These are phyloP conservation scores for Scheffersomyces lignosus DNA, from an alignment of 805 yeast genomes.

Conservation along the genomic window DNA sequence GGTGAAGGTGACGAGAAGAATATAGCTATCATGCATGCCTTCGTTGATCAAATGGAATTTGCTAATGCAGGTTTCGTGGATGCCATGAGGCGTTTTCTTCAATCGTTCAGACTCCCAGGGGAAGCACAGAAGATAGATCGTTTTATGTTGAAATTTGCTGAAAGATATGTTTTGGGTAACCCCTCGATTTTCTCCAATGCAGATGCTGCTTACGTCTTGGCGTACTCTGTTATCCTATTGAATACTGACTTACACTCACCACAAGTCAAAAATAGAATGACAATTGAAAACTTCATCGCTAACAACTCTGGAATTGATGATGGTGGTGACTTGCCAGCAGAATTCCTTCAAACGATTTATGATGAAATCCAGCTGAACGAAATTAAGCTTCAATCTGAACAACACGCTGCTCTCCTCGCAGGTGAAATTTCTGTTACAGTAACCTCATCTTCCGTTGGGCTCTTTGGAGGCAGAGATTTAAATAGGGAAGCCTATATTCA, in stretches of 20 bases:
- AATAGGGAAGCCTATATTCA: constrained; percentile 83
- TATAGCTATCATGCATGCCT: constrained; percentile 86
- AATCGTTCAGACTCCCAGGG: constrained; percentile 91
- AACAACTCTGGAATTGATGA: constrained; percentile 94
- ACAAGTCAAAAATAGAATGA: constrained; percentile 85
- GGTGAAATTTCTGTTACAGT: constrained; percentile 47
- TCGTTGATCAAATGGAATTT: constrained; percentile 87
- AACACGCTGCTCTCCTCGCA: constrained; percentile 82
- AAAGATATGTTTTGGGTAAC: constrained; percentile 83
- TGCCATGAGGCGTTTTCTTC: constrained; percentile 81
- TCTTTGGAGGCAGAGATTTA: constrained; percentile 69
- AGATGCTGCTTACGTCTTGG: constrained; percentile 88
- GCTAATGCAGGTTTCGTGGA: constrained; percentile 68
- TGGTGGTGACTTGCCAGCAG: constrained; percentile 78
- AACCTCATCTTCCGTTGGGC: constrained; percentile 44
- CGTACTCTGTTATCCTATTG: constrained; percentile 88
- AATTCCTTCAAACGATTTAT: constrained; percentile 66
- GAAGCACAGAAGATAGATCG: constrained; percentile 98
- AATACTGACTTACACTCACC: constrained; percentile 93
- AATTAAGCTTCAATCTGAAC: constrained; percentile 89
- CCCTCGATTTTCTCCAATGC: constrained; percentile 88
- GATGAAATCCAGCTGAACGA: constrained; percentile 81
- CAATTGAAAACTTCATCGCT: constrained; percentile 77
- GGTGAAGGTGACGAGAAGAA: constrained; percentile 86
- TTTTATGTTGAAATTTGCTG: constrained; percentile 95